These are phyloP conservation scores for Fusarium sp. DNA, from an alignment of 2,329 filamentous ascomycete genomes.

Conservation along the genomic window DNA sequence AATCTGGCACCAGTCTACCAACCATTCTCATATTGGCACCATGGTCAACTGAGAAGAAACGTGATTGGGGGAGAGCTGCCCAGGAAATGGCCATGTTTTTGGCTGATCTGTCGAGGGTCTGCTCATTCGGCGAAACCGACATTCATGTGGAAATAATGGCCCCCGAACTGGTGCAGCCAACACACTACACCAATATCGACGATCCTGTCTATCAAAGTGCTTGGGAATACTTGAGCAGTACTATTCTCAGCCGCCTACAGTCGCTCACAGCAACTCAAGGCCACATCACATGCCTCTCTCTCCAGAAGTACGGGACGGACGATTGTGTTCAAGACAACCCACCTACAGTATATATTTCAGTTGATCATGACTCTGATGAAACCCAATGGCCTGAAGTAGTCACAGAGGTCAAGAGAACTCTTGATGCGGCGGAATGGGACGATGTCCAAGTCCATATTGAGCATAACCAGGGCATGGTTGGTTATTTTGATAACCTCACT, in stretches of 20 bases:
- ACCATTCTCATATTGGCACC: background rate
- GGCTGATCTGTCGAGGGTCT: background rate
- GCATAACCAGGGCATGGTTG: background rate
- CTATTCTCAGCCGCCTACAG: background rate
- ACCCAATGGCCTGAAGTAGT: background rate
- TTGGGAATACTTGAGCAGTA: background rate
- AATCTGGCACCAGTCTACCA: background rate
- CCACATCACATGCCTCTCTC: background rate
- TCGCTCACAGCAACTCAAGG: background rate
- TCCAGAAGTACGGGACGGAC: background rate
- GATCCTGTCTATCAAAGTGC: background rate
- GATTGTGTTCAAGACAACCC: rapidly evolving
- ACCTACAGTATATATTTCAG: background rate
- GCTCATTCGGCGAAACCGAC: background rate
- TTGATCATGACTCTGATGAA: background rate
- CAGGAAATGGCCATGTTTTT: background rate
- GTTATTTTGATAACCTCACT: background rate
- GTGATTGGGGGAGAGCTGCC: background rate
- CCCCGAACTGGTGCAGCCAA: background rate
- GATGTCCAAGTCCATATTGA: background rate
- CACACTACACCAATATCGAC: background rate
- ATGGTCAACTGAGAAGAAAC: background rate
- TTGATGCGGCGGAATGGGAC: background rate
- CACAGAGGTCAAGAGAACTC: background rate
- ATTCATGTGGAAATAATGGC: background rate